Evolutionary conservation across 345 rosid genomes (phyloP).

Genomic region (Odontarrhena argentea): DNA sequence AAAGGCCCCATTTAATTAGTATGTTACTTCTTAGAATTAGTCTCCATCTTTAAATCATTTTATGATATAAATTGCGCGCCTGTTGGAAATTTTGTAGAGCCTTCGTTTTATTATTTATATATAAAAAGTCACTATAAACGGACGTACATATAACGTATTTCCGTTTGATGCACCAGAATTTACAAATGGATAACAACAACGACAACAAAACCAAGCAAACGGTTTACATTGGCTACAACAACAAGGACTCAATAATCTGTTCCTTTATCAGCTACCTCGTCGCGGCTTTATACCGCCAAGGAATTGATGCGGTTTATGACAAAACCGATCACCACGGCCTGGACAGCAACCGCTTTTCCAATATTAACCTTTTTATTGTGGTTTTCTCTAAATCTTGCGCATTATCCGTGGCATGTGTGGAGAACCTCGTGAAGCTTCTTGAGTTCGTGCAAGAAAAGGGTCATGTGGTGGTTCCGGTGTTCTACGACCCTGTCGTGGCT

Average conservation of each 20-base stretch:
- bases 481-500: background rate
- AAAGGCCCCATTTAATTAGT: no score
- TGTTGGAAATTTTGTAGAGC: no score
- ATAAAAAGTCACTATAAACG: no score
- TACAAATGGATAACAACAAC: constrained; percentile 10
- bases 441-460: background rate
- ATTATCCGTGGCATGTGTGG: background rate
- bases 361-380: background rate
- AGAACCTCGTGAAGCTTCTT: constrained; percentile 13
- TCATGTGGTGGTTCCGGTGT: constrained; percentile 1
- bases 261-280: background rate
- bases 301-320: background rate
- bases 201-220: constrained; percentile 12
- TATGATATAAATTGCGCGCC: no score
- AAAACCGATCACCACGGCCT: no score
- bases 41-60: no score
- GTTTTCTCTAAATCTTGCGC: background rate
- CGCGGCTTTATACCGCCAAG: constrained; percentile 1
- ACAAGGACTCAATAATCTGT: background rate
- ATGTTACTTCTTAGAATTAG: no score
- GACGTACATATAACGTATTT: no score
- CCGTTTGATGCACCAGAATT: no score
- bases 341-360: no score
- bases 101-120: no score
- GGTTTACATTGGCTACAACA: constrained; percentile 11